Evolutionary conservation across 2,329 filamentous ascomycete genomes (phyloP), one percentile per base, ranked within the genome.

Genomic region (Colletotrichum falcatum): DNA sequence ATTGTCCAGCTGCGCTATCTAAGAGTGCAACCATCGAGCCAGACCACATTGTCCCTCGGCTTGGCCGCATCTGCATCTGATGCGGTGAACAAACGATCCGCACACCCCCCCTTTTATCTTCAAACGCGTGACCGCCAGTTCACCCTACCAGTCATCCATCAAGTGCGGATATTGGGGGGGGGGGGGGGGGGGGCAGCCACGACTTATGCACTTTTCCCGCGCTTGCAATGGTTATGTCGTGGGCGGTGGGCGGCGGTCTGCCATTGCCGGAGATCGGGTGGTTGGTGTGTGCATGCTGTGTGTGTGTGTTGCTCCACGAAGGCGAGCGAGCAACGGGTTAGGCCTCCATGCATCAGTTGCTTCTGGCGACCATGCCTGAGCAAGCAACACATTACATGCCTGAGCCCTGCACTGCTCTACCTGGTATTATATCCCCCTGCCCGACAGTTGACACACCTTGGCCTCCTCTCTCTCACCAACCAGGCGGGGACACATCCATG

Each of bases 31-130:
- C 3, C 7, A 42, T 26, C 28, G 39, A 49, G 49, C 62, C 49
- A 35, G 55, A 61, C 58, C 63, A 62, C 63, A 23, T 55, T 58
- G 56, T 18, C 53, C 37, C 12, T 70, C 67, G 67, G 67, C 64
- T 67, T 67, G 63, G 67, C 67, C 67, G 67, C n/a, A n/a, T n/a
- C n/a, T n/a, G 30, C 64, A 62, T 58, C 12, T 51, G 60, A 23
- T 60, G 67, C 67, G 67, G 67, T 70, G 67, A 70, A 44, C 11
- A 46, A 58, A 46, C 42, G 58, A 42, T 67, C 56, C 67, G 67
- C 18, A 48, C 20, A 35, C 60, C 51, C 3, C 20, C 18, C 18
- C 42, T 7, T 9, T 4, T 3, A 8, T 9, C 28, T 39, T 14
- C 20, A 35, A 26, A n/a, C 6, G 58, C 28, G 55, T 70, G 67